Conservation (phyloP, 139 green algal species). For the Ulvella scutata region DNA sequence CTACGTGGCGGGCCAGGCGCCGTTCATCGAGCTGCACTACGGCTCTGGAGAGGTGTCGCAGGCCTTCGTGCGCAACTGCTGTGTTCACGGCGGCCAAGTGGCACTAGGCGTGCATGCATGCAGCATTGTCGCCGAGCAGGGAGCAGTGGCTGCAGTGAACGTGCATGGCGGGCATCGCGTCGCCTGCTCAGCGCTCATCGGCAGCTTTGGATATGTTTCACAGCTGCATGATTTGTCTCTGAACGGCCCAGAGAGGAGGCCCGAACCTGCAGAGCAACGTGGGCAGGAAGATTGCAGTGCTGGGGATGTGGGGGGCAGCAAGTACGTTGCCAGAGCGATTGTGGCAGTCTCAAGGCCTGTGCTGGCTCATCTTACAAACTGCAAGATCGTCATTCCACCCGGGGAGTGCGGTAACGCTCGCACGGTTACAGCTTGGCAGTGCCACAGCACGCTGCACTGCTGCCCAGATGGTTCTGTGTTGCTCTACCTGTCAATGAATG, state of each 20-base stretch:
- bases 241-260: neutral
- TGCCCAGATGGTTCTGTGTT: neutral
- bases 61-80: neutral
- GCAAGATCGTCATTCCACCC: neutral
- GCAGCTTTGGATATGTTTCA: neutral
- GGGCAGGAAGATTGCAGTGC: neutral
- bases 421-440: neutral
- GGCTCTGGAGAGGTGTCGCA: neutral
- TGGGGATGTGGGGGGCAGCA: neutral
- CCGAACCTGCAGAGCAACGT: neutral
- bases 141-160: neutral
- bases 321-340: neutral
- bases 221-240: neutral
- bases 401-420: neutral
- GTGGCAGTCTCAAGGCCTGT: neutral
- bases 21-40: neutral
- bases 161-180: neutral
- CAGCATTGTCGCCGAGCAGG: neutral
- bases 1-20: slow-evolving; percentile 1
- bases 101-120: neutral
- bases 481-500: neutral
- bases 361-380: neutral
- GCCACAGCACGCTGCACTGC: neutral
- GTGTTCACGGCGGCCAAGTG: neutral
- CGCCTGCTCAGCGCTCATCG: neutral